phyloP scores from a whole-genome alignment of 805 yeast genomes.

The Kazachstania psychrophila region DNA sequence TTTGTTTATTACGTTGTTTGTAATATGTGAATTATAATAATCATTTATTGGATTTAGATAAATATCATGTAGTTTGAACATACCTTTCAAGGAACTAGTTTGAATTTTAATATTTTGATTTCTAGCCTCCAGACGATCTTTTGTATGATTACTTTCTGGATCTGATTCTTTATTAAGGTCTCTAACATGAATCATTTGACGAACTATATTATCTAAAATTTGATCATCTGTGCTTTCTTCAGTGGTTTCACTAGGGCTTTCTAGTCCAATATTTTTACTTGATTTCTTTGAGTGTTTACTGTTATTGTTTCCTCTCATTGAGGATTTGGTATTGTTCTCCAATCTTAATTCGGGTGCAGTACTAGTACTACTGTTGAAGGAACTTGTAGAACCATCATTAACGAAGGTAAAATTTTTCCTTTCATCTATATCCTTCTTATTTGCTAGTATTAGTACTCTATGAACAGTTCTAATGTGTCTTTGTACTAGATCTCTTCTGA shows the following conservation, averaged over 20 bases:
- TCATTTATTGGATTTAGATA: conserved; percentile 1
- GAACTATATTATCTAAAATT: conserved; percentile 1
- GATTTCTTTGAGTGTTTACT: too few species aligned
- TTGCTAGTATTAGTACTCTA: conserved; percentile 14
- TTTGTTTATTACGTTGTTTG: neutral
- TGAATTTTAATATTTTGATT: neutral
- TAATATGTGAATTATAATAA: conserved; percentile 1
- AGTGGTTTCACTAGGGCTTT: neutral
- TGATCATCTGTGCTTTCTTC: neutral
- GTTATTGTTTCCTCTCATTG: too few species aligned
- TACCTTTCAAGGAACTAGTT: neutral
- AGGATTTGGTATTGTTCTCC: neutral
- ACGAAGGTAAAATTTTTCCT: neutral
- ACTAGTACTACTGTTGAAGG: too few species aligned
- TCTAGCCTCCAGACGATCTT: neutral
- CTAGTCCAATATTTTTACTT: too few species aligned
- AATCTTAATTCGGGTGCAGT: neutral
- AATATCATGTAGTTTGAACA: neutral
- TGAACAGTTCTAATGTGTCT: conserved; percentile 77
- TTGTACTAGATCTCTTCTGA: conserved; percentile 65
- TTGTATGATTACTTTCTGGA: neutral
- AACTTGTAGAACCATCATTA: neutral
- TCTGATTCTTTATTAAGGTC: neutral
- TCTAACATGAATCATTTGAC: conserved; percentile 3
- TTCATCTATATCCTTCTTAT: neutral